These are phyloP conservation scores for Alternaria novae-zelandiae DNA, from an alignment of 2,329 filamentous ascomycete genomes.

Conservation along the genomic window DNA sequence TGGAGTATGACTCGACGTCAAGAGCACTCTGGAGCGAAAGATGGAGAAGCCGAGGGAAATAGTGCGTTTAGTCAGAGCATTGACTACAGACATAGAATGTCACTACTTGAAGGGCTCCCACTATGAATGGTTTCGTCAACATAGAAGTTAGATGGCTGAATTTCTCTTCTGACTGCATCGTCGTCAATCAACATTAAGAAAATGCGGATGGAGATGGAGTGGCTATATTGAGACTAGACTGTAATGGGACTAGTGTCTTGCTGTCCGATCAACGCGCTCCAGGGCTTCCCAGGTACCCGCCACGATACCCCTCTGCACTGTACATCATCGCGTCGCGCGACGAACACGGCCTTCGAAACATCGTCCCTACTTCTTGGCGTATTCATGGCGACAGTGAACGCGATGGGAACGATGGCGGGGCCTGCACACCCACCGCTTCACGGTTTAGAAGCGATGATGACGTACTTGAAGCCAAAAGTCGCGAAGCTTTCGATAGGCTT, in stretches of 20 bases:
- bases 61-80: conserved; percentile 18
- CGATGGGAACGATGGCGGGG: not conserved
- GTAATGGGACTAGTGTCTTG: not conserved
- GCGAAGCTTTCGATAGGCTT: conserved; percentile 7
- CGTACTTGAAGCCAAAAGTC: conserved; percentile 21
- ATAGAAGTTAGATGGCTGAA: not conserved
- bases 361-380: not conserved
- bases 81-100: conserved; percentile 9
- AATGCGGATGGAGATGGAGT: not conserved
- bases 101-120: not conserved
- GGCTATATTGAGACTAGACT: not conserved
- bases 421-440: not conserved
- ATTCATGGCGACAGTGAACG: not conserved
- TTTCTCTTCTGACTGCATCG: not conserved
- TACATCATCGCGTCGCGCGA: not conserved
- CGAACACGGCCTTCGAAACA: not conserved
- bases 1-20: conserved; percentile 10
- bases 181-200: not conserved
- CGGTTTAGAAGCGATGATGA: conserved; percentile 20
- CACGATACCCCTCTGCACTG: not conserved
- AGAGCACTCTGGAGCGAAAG: conserved; percentile 6
- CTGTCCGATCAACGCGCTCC: not conserved
- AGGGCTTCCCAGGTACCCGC: not conserved
- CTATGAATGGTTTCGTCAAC: not conserved
- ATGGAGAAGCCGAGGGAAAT: conserved; percentile 19